Percentiles rank a stretch among this genome's conserved stretches.
Conservation (phyloP, 495 filamentous ascomycete species). For the Evansstolkia leycettana region DNA sequence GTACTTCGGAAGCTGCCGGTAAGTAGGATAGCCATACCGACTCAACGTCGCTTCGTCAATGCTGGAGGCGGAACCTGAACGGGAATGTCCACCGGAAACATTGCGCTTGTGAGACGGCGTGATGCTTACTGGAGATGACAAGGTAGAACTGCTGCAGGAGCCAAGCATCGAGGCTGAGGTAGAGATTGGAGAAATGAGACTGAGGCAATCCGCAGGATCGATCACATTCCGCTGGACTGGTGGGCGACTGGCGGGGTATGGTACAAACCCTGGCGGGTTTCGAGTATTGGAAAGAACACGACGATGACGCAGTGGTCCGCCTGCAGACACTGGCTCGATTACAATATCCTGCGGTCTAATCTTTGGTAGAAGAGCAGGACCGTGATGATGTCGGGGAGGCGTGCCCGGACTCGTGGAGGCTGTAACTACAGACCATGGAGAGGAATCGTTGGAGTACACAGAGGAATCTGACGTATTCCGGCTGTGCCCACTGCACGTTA, state of each 20-base stretch:
- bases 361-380: constrained; percentile 73
- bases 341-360: constrained; percentile 77
- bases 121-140: constrained; percentile 56
- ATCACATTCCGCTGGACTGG: constrained; percentile 43
- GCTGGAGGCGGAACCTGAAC: constrained; percentile 56
- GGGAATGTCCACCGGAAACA: constrained; percentile 29
- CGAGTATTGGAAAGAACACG: constrained; percentile 45
- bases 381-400: constrained; percentile 62
- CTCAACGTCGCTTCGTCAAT: constrained; percentile 54
- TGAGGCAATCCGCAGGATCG: constrained; percentile 50
- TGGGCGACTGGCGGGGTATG: constrained; percentile 26
- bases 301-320: constrained; percentile 34
- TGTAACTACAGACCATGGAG: constrained; percentile 66
- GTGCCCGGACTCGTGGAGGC: constrained; percentile 56
- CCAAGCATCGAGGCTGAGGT: constrained; percentile 23
- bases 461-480: constrained; percentile 36
- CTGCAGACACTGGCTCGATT: constrained; percentile 39
- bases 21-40: constrained; percentile 69
- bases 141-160: constrained; percentile 20
- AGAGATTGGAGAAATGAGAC: constrained; percentile 40
- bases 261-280: constrained; percentile 34
- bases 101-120: constrained; percentile 37
- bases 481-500: constrained; percentile 23
- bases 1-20: constrained; percentile 64
- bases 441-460: constrained; percentile 54